phyloP scores from a whole-genome alignment of 2,329 filamentous ascomycete genomes.

The Colletotrichum brevisporum region DNA sequence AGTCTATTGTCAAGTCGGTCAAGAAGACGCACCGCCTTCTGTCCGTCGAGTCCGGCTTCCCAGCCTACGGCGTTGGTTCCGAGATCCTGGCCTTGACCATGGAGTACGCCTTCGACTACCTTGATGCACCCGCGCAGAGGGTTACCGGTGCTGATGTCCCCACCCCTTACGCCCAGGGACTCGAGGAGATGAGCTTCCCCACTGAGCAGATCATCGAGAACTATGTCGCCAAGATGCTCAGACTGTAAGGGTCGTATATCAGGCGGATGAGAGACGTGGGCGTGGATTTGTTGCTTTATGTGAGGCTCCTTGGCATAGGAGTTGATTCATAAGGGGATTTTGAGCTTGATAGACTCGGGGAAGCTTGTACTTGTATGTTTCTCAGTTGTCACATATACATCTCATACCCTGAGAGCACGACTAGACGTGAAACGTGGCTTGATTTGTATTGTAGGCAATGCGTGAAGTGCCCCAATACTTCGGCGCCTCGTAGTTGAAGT shows the following conservation, averaged over 20 bases:
- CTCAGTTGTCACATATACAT: constrained; percentile 54
- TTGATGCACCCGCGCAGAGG: constrained; percentile 92
- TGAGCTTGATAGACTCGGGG: constrained; percentile 36
- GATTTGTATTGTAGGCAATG: no score
- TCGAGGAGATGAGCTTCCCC: constrained; percentile 97
- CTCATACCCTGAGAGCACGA: constrained; percentile 39
- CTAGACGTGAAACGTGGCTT: constrained; percentile 23
- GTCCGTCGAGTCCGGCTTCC: constrained; percentile 95
- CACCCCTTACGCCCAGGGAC: constrained; percentile 91
- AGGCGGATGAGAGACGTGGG: not conserved
- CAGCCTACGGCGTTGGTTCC: constrained; percentile 90
- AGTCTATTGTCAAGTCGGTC: constrained; percentile 94
- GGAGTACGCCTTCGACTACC: constrained; percentile 99
- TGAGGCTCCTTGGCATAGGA: constrained; percentile 12
- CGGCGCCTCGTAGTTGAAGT: no score
- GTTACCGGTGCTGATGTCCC: constrained; percentile 98
- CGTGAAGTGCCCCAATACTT: not conserved
- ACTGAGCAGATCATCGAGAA: constrained; percentile 88
- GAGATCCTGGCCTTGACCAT: constrained; percentile 95
- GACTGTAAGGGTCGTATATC: constrained; percentile 67
- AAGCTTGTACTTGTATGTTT: constrained; percentile 58
- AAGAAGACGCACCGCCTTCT: constrained; percentile 98
- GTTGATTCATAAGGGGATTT: constrained; percentile 30
- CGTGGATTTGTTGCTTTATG: constrained; percentile 17
- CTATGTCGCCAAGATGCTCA: constrained; percentile 90